A percentile compares a stretch with the other conserved stretches of the same genome.
These are phyloP conservation scores for Wallacemonas collosoma DNA, from an alignment of 208 protist species.

Conservation along the genomic window DNA sequence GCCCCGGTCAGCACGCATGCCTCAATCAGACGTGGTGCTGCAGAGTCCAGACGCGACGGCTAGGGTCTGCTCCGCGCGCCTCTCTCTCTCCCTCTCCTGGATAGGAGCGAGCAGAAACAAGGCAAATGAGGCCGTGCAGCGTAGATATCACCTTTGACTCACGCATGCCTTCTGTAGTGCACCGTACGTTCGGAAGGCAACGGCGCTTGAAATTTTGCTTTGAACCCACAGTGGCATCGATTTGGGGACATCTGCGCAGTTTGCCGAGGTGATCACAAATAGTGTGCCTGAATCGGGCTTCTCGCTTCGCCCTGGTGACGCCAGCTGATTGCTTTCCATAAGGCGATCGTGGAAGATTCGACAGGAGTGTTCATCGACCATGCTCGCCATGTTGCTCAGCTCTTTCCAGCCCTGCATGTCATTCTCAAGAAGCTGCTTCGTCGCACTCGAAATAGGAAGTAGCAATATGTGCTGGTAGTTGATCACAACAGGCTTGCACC, in stretches of 20 bases:
- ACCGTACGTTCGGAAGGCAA: slow-evolving; percentile 1
- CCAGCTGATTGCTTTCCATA: slow-evolving; percentile 21
- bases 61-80: too few relatives aligned
- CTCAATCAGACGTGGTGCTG: too few relatives aligned
- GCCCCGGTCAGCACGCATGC: too few relatives aligned
- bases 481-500: slow-evolving; percentile 21
- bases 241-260: slow-evolving; percentile 33
- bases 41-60: too few relatives aligned
- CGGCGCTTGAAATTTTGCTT: slow-evolving; percentile 9
- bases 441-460: slow-evolving; percentile 32
- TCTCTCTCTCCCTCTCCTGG: too few relatives aligned
- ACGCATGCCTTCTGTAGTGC: slow-evolving; percentile 14
- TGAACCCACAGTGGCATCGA: slow-evolving; percentile 36
- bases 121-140: too few relatives aligned
- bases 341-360: slow-evolving; percentile 29
- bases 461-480: slow-evolving; percentile 45
- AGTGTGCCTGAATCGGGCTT: slow-evolving; percentile 32
- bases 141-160: too few relatives aligned
- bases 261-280: slow-evolving; percentile 46
- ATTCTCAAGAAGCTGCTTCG: slow-evolving; percentile 24
- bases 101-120: too few relatives aligned
- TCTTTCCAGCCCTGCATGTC: not conserved
- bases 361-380: slow-evolving; percentile 27
- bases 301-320: slow-evolving; percentile 8
- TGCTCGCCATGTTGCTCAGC: slow-evolving; percentile 27